Evolutionary conservation across 192 early-diverging fungal species (phyloP), one percentile per base, ranked within the genome.

Genomic region (Diversispora eburnea): DNA sequence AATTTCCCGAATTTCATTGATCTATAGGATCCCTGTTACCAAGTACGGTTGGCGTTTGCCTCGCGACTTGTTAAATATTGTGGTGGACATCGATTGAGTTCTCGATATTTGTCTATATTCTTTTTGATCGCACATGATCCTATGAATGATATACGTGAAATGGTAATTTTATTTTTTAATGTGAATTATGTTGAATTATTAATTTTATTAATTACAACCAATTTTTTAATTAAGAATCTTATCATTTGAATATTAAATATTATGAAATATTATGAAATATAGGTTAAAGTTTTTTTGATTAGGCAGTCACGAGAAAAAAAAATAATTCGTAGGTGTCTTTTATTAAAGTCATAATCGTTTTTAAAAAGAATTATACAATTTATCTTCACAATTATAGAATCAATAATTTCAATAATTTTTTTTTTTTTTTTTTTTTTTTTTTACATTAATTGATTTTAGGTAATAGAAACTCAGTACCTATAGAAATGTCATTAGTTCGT

Each of bases 61-160:
- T 82, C 87, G 5, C 87, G 88, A 67, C 81, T 99, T 52, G 80
- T 94, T 64, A 88, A 86, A n/a, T 83, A 88, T 64, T 78, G 96
- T 61, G 84, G 84, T 7, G 43, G 76, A 13, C 75, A 84, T 64
- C 80, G 81, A 3, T 75, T 99, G 0, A 89, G 87, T 49, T 78
- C 88, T 60, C 86, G 94, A 2, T 96, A 89, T 72, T 77, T 90
- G 22, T 79, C 90, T 15, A 75, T 89, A 7, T 60, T 96, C 52
- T 87, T 94, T 70, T 76, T 99, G 57, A 89, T 86, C 6, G 97
- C 94, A 0, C 89, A 94, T 73, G 97, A 99, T 48, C 93, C 94
- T 0, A 94, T 95, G 68, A 56, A 75, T 1, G 86, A 83, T 0
- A 85, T 96, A 66, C 84, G 78, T 71, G 78, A 81, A 60, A 89